Base-by-base conservation (phyloP, 257 asterid genomes). In the Solanum sejunctum region DNA sequence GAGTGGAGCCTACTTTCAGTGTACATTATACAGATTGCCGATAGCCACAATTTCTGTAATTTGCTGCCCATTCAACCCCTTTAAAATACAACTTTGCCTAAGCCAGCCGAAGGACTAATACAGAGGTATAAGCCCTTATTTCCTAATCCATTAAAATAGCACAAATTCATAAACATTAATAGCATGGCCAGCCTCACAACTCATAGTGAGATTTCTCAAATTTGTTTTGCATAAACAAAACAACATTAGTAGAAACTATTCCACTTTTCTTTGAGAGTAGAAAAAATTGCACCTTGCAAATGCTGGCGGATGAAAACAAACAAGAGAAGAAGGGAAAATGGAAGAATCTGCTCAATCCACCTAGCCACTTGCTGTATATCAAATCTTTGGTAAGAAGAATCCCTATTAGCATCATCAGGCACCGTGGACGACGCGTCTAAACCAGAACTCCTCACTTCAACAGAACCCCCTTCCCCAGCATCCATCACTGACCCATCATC, bases 281-380 rank as follows among this genome's bases (percentile, higher is more conserved):
- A 67, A 69, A 16, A 69, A 36, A 17, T 39, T 4, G 47, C 88
- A 97, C 99, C 98, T 92, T 92, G 98, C 91, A 95, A 93, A 89
- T 97, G 98, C 90, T 95, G 97, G 85, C 98, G 92, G 84, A 97
- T 94, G 86, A 97, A 95, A 85, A 97, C 99, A 52, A 94, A 90
- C 94, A 95, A 82, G 84, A 94, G 88, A 32, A 95, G 93, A 93
- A 95, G 87, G 11, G 93, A 91, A 88, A 97, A 95, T 2, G 98
- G 99, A 87, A 95, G 97, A 89, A 95, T 87, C 91, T 94, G 98
- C 89, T 97, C 99, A 84, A 92, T 87, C 98, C 96, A 94, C 87
- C 98, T 83, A 10, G 98, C 97, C 17, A 94, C 92, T 88, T 91
- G 95, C 89, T 92, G 98, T 83, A 94, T 89, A 89, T 93, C 98